Conservation (phyloP, 208 protist genomes). For the Lotmaria passim region DNA sequence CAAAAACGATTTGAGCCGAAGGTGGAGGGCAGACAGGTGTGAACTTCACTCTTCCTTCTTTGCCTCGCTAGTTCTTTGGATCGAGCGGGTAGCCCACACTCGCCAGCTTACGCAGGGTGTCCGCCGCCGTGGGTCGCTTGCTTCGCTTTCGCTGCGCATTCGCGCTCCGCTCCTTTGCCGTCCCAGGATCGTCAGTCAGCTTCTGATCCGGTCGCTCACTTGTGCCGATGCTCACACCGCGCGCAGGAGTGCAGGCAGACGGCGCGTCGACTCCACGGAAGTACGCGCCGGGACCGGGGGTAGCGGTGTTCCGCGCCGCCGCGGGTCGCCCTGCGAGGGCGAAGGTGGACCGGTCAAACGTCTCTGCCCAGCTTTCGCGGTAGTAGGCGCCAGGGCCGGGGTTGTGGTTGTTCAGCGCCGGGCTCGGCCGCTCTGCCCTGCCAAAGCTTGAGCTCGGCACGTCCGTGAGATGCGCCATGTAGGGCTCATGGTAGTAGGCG, state of each 20-base stretch:
- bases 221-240: conserved; percentile 4
- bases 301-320: neutral
- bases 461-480: neutral
- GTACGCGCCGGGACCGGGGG: conserved; percentile 36
- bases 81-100: conserved; percentile 38
- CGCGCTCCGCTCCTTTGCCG: neutral
- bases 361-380: neutral
- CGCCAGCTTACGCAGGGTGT: conserved; percentile 36
- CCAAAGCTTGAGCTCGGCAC: neutral
- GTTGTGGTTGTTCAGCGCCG: neutral
- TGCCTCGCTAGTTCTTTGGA: neutral
- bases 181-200: conserved; percentile 14
- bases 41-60: neutral
- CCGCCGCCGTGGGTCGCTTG: conserved; percentile 27
- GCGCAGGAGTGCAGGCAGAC: neutral
- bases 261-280: conserved; percentile 5
- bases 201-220: conserved; percentile 14
- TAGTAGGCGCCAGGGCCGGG: conserved; percentile 43
- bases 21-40: neutral
- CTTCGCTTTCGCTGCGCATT: neutral
- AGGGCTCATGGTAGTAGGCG: conserved; percentile 23
- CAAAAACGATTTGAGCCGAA: too few species aligned
- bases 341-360: too few species aligned
- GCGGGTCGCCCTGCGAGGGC: conserved; percentile 12
- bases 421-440: neutral